Percentiles rank a stretch among this genome's conserved stretches.
These are phyloP conservation scores for Goffeauzyma gilvescens DNA, from an alignment of 768 basidiomycete genomes.

Conservation along the genomic window DNA sequence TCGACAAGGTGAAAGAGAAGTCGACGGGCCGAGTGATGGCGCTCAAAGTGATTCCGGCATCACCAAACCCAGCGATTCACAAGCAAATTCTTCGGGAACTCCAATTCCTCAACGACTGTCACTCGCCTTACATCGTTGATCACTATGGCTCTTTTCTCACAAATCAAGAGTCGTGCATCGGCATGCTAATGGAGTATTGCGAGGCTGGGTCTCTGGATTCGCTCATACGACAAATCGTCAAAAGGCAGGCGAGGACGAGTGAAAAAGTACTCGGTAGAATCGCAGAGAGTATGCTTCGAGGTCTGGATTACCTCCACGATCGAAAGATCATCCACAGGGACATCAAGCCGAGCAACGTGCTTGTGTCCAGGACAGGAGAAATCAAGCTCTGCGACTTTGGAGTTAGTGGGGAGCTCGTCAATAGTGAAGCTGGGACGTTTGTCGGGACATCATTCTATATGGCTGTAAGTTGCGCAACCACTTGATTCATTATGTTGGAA, in stretches of 20 bases:
- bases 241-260: slow-evolving; percentile 22
- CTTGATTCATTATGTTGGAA: not conserved
- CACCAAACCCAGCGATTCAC: slow-evolving; percentile 32
- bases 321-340: slow-evolving; percentile 32
- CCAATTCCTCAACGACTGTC: slow-evolving; percentile 29
- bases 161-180: slow-evolving; percentile 28
- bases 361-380: slow-evolving; percentile 26
- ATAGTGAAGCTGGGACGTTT: slow-evolving; percentile 32
- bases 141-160: slow-evolving; percentile 33
- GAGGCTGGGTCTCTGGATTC: slow-evolving; percentile 31
- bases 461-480: slow-evolving; percentile 25
- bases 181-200: slow-evolving; percentile 33
- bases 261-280: slow-evolving; percentile 32
- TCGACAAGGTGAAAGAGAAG: slow-evolving; percentile 26
- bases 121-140: slow-evolving; percentile 31
- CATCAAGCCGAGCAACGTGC: slow-evolving; percentile 34
- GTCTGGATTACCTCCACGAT: slow-evolving; percentile 32
- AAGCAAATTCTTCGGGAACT: slow-evolving; percentile 33
- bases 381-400: slow-evolving; percentile 35
- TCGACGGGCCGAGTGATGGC: slow-evolving; percentile 30
- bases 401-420: slow-evolving; percentile 32
- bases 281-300: slow-evolving; percentile 26
- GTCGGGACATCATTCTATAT: slow-evolving; percentile 34
- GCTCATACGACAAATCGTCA: slow-evolving; percentile 23
- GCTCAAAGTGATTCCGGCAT: slow-evolving; percentile 32